Evolutionary conservation across 2,329 filamentous ascomycete genomes (phyloP).

Genomic region (Grosmannia penicillata): DNA sequence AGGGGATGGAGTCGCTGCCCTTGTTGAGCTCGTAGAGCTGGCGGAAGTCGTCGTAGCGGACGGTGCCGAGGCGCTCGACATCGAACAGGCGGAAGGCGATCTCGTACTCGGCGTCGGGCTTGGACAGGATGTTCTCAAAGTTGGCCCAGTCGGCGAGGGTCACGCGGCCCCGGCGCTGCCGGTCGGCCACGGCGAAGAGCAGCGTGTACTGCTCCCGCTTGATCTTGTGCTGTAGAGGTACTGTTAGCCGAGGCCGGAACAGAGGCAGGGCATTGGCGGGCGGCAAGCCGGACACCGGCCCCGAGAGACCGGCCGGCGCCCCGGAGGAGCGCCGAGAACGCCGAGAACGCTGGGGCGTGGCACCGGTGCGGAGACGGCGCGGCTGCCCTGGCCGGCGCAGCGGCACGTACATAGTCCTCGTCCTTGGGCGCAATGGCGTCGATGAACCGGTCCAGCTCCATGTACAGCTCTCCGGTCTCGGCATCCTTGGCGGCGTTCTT

Average conservation of each 20-base stretch:
- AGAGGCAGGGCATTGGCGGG: too few relatives aligned
- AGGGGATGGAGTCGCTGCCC: constrained; percentile 70
- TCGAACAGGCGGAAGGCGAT: constrained; percentile 97
- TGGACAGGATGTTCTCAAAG: constrained; percentile 86
- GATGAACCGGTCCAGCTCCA: constrained; percentile 79
- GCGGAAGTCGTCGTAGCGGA: constrained; percentile 83
- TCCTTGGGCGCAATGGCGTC: constrained; percentile 72
- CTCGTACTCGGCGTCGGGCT: constrained; percentile 96
- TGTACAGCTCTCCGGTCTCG: constrained; percentile 59
- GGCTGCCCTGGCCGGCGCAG: constrained; percentile 2
- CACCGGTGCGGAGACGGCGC: background rate
- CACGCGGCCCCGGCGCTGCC: constrained; percentile 56
- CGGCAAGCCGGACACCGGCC: too few relatives aligned
- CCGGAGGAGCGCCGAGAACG: too few relatives aligned
- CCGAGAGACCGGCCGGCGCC: too few relatives aligned
- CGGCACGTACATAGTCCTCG: constrained; percentile 74
- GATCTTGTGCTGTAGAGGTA: constrained; percentile 70
- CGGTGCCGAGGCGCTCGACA: constrained; percentile 63
- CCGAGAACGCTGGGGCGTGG: too few relatives aligned
- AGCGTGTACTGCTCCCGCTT: constrained; percentile 89
- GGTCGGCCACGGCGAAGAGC: constrained; percentile 83
- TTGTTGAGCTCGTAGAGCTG: constrained; percentile 79
- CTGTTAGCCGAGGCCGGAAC: background rate
- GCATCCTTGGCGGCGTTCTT: constrained; percentile 63
- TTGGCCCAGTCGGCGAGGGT: constrained; percentile 75